Base-by-base conservation (phyloP, 208 protist genomes). In the Crithidia sp. region DNA sequence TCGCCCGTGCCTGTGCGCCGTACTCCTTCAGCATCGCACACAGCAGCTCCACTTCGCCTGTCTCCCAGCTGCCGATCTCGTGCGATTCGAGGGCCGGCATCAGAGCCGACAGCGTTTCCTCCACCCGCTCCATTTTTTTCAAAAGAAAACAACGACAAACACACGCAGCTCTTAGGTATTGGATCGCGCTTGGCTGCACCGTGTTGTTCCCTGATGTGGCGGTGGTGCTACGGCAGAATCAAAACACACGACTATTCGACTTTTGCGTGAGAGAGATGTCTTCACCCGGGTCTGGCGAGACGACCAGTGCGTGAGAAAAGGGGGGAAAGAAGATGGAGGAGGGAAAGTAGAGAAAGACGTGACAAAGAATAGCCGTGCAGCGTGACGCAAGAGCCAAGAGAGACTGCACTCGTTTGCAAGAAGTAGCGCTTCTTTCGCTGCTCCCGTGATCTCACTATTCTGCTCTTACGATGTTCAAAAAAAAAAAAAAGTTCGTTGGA, bases 11-110 rank as follows among this genome's bases (percentile, higher is more conserved):
- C 16, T 68, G 60, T 5, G 19, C 36, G 3, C 54, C 53, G 52
- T 74, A 79, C 47, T 79, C 60, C 50, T 53, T 61, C 36, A 79
- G 52, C 74, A 70, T 74, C 2, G 59, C 19, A 17, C 74, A 74
- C 44, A 79, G 61, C 44, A 43, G 52, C n/a, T 73, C 67, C 52
- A 79, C 67, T 50, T 79, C 58, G 16, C 45, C 50, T 39, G 67
- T 12, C 12, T 67, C 43, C 66, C 66, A 74, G 53, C 17, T 19
- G 5, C 47, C 74, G 9, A 79, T 49, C 5, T 73, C 44, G 52
- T 69, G 66, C 43, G 54, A 17, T 43, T 79, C 61, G 16, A 79
- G 74, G 19, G 61, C 44, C 39, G 74, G 74, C 19, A 57, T 72
- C 40, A 79, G 14, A 12, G 67, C 66, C 28, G 62, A 63, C 41